Conservation (phyloP, 352 stramenopile genomes). For the Salisapilia sapeloensis region DNA sequence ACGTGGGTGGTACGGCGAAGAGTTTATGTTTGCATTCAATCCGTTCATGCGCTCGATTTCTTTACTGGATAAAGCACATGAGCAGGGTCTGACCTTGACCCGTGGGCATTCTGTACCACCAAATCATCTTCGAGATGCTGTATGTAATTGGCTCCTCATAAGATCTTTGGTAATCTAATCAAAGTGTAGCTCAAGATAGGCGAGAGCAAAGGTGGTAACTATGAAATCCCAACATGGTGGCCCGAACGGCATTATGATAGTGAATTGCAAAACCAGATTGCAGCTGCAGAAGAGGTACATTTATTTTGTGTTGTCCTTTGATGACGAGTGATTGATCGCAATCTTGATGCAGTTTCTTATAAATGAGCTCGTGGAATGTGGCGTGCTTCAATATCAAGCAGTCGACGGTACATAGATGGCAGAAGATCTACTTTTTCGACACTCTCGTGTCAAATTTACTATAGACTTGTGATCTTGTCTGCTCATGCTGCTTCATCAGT, state of each 20-base stretch:
- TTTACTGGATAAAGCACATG: slow-evolving; percentile 22
- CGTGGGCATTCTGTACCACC: neutral
- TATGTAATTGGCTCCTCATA: slow-evolving; percentile 5
- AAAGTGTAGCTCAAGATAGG: slow-evolving; percentile 19
- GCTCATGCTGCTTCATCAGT: no score
- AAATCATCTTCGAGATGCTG: slow-evolving; percentile 11
- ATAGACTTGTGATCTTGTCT: no score
- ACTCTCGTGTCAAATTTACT: no score
- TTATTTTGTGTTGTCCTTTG: neutral
- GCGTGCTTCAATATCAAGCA: no score
- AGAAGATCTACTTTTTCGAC: no score
- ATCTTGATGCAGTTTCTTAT: no score
- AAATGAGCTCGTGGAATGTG: no score
- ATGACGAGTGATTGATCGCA: no score
- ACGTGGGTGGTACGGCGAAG: slow-evolving; percentile 54
- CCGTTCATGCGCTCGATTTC: slow-evolving; percentile 40
- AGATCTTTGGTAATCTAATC: slow-evolving; percentile 1
- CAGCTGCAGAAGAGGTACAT: slow-evolving; percentile 17
- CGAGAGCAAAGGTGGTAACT: slow-evolving; percentile 5
- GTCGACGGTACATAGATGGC: no score
- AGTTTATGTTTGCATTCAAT: slow-evolving; percentile 47
- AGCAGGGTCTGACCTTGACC: slow-evolving; percentile 10
- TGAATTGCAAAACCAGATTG: slow-evolving; percentile 15
- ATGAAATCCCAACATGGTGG: slow-evolving; percentile 30
- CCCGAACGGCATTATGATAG: slow-evolving; percentile 20